Evolutionary conservation across 306 rosid genomes (phyloP), one percentile per base, ranked within the genome.

Genomic region (Cucumis hystrix): DNA sequence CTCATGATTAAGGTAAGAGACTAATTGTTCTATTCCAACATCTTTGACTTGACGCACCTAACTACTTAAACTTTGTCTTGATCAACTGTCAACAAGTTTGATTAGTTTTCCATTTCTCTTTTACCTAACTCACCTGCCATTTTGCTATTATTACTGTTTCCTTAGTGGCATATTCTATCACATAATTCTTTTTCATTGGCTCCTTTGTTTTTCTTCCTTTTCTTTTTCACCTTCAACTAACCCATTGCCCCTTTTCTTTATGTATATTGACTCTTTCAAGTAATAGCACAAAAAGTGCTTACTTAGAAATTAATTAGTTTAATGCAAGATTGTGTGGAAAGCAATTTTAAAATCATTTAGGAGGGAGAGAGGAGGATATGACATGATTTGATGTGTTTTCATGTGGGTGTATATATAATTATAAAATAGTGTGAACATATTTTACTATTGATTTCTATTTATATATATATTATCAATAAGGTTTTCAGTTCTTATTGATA

Each of bases 41-140:
- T 65, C 4, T 39, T 65, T 37, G 72, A 37, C 72, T 35, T 4
- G 15, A 65, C 28, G 39, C 51, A 65, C 72, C 72, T 37, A 65
- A 65, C 51, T 65, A 3, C 49, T 65, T 8, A 39, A 37, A 4
- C 49, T 37, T 65, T 65, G 72, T 65, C 25, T 5, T 65, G 0
- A 15, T 65, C 16, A 65, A 65, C 72, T 39, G 72, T 8, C 72
- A 65, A 65, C 14, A 18, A 10, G 51, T 65, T 23, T 65, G 51
- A 65, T 65, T 37, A 39, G 72, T 39, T 65, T 23, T 37, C 51
- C 15, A 33, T 15, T 10, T 37, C 8, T 15, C 25, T 6, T 65
- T 39, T 65, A 10, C 72, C 71, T 33, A 64, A 64, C 70, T 64
- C 43, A 64, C 70, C 70, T 64, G 70, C 70, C 70, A 64, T 33